Conservation (phyloP, 2,329 filamentous ascomycete genomes). For the Curvularia spicifera region DNA sequence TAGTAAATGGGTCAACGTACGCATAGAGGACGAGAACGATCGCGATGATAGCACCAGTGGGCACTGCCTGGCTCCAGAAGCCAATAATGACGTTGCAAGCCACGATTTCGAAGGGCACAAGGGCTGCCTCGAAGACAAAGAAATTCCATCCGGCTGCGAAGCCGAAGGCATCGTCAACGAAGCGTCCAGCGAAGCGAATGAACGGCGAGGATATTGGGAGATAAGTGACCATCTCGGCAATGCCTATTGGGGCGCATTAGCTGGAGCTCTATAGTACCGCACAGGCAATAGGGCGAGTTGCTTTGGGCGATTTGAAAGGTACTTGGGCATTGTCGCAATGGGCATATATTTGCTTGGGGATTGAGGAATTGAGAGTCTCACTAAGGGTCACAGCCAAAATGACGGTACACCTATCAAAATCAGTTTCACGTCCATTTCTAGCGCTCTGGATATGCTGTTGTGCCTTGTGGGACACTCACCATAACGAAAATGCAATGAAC, state of each 20-base stretch:
- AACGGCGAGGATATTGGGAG: slow-evolving; percentile 79
- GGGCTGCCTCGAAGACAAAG: slow-evolving; percentile 71
- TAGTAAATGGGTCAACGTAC: slow-evolving; percentile 50
- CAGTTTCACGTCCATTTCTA: not conserved
- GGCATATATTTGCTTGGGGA: slow-evolving; percentile 29
- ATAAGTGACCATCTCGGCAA: slow-evolving; percentile 80
- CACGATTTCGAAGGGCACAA: slow-evolving; percentile 72
- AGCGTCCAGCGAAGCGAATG: slow-evolving; percentile 76
- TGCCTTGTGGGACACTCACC: slow-evolving; percentile 38
- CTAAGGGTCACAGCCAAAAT: slow-evolving; percentile 52
- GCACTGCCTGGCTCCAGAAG: slow-evolving; percentile 62
- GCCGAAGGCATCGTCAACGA: slow-evolving; percentile 76
- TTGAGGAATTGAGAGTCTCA: slow-evolving; percentile 34
- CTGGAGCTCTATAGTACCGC: slow-evolving; percentile 15
- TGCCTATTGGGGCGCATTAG: slow-evolving; percentile 47
- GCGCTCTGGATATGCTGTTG: not conserved
- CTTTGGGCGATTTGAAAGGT: slow-evolving; percentile 21
- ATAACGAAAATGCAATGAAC: slow-evolving; percentile 56
- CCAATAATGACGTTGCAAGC: slow-evolving; percentile 52
- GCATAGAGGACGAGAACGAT: slow-evolving; percentile 64
- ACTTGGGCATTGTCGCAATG: slow-evolving; percentile 31
- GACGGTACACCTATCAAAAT: slow-evolving; percentile 49
- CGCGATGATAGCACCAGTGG: slow-evolving; percentile 66
- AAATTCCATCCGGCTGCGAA: slow-evolving; percentile 78
- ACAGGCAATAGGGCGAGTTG: slow-evolving; percentile 3